phyloP scores from a whole-genome alignment of 352 stramenopile species.

The Peronospora tabacina region DNA sequence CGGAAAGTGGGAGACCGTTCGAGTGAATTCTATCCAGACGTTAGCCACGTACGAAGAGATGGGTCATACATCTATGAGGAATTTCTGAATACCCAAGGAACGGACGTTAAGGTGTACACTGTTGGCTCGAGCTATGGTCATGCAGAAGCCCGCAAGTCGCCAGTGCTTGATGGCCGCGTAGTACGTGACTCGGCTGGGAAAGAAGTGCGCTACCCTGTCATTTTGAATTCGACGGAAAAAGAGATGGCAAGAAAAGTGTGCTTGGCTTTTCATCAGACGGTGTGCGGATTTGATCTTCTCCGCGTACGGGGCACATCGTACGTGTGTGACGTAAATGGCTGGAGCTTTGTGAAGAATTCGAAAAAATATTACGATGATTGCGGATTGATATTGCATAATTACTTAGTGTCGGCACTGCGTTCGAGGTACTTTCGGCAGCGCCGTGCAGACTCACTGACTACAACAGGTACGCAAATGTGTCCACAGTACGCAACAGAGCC shows the following conservation, averaged over 20 bases:
- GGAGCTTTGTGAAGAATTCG: constrained; percentile 97
- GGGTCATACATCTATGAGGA: constrained; percentile 96
- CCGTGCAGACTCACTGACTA: constrained; percentile 43
- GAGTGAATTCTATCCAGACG: constrained; percentile 95
- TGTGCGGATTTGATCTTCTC: constrained; percentile 99
- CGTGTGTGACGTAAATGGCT: constrained; percentile 99
- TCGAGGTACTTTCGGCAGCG: constrained; percentile 73
- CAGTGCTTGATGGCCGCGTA: constrained; percentile 93
- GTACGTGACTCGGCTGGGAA: constrained; percentile 94
- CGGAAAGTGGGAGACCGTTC: constrained; percentile 93
- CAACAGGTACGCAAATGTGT: constrained; percentile 53
- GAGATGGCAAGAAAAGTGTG: constrained; percentile 94
- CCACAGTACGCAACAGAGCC: constrained; percentile 71
- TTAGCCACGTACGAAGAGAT: constrained; percentile 93
- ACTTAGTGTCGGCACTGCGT: constrained; percentile 71
- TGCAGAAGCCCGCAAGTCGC: constrained; percentile 97
- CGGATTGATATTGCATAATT: constrained; percentile 91
- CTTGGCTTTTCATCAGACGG: constrained; percentile 95
- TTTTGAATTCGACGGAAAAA: constrained; percentile 97
- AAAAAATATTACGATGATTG: constrained; percentile 99
- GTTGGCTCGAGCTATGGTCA: constrained; percentile 98
- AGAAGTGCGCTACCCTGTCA: constrained; percentile 98
- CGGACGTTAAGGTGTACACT: constrained; percentile 99
- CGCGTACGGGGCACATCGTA: constrained; percentile 89
- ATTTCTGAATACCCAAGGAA: constrained; percentile 99